Conservation (phyloP, 208 protist species). For the Crithidia thermophila region DNA sequence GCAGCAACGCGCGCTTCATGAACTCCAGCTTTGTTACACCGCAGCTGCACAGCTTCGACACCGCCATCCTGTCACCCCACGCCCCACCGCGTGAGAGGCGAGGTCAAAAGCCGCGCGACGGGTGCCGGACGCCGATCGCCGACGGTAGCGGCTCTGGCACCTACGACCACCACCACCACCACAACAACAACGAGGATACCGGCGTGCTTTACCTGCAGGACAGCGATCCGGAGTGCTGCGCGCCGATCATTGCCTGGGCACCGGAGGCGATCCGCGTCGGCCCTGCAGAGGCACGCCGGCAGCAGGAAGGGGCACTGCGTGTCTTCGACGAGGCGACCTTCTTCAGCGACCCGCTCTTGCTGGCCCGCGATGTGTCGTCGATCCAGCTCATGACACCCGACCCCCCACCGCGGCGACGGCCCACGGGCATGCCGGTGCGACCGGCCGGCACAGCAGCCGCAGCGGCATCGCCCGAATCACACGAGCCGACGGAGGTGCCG, state of each 20-base stretch:
- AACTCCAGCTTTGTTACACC: background rate
- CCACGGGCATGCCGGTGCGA: background rate
- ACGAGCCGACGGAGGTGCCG: too few relatives aligned
- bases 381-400: constrained; percentile 1
- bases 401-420: background rate
- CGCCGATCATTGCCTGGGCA: constrained; percentile 72
- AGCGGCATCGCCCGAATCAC: too few relatives aligned
- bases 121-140: constrained; percentile 1
- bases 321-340: constrained; percentile 49
- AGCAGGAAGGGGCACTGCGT: constrained; percentile 36
- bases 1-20: constrained; percentile 5
- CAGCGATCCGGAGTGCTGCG: constrained; percentile 25
- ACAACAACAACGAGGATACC: background rate
- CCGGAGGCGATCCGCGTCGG: constrained; percentile 45
- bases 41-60: background rate
- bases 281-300: constrained; percentile 27
- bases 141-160: background rate
- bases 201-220: constrained; percentile 24
- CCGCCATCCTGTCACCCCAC: background rate
- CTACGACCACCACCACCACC: background rate
- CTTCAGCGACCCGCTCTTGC: constrained; percentile 35
- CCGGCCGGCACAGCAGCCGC: too few relatives aligned
- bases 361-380: background rate
- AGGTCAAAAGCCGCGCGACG: constrained; percentile 3
- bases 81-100: background rate